Base-by-base conservation (phyloP, 31 red algal species). In the Odonthalia washingtoniensis region DNA sequence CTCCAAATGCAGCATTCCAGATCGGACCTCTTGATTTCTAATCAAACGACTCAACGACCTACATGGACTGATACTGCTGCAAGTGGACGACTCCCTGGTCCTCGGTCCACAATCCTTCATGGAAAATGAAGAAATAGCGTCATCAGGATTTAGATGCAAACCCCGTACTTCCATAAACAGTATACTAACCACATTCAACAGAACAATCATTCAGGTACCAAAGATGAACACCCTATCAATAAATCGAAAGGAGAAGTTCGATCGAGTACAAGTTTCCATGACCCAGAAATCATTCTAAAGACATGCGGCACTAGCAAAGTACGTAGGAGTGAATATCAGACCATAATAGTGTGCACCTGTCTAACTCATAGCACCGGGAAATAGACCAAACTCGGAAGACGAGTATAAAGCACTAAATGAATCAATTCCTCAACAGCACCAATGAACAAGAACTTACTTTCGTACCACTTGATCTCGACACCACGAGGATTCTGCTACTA, bases 301-400 rank as follows among this genome's bases (percentile, higher is more conserved):
- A 42, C 6, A 18, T 0, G 4, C 40, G 1, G 37, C 78, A 26
- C 2, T 2, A 43, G 5, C 43, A 12, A 49, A 82, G 27, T 82
- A 82, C 34, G 42, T 67, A 18, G 34, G 61, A 0, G 6, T 12
- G 36, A 65, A 62, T 18, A 24, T 5, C 3, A 1, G 78, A 16
- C 78, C 78, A 17, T 33, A 82, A 40, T 18, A 65, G 18, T 82
- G 78, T 30, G 78, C 78, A 34, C 1, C 78, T 1, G 52, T 82
- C 1, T 61, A 82, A 44, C 52, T 82, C 5, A 1, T 82, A 1
- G 52, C 61, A 9, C 61, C 3, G 3, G 60, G 5, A 40, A 1
- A 3, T n/a, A n/a, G n/a, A n/a, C n/a, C n/a, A n/a, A n/a, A n/a
- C n/a, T n/a, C n/a, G n/a, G n/a, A n/a, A n/a, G n/a, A n/a, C n/a